These are phyloP conservation scores for Dichotomocladium elegans DNA, from an alignment of 371 early-diverging fungal genomes.

Conservation along the genomic window DNA sequence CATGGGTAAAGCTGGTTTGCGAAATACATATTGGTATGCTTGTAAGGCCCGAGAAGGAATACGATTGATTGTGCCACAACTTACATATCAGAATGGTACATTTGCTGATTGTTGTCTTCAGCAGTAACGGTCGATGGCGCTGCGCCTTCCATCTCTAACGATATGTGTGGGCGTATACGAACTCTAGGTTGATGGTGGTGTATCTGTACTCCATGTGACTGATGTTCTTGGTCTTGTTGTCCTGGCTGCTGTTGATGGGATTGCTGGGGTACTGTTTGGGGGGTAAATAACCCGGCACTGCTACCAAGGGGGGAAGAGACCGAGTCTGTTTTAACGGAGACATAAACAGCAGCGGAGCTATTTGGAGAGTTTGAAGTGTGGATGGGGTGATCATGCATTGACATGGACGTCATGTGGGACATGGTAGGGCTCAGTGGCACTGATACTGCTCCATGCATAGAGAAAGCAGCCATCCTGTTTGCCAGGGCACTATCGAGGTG, in stretches of 20 bases:
- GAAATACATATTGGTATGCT: background rate
- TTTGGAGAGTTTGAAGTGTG: background rate
- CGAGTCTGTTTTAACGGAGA: background rate
- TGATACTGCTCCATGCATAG: constrained; percentile 12
- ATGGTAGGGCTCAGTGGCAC: constrained; percentile 17
- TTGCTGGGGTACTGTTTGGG: too few species aligned
- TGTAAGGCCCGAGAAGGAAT: too few species aligned
- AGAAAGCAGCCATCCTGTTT: constrained; percentile 12
- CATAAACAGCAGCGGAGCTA: background rate
- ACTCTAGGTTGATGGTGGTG: background rate
- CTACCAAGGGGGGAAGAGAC: background rate
- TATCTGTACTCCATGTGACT: background rate
- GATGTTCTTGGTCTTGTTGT: constrained; percentile 3
- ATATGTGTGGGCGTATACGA: constrained; percentile 5
- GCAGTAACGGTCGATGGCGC: background rate
- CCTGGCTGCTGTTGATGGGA: background rate
- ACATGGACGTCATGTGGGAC: constrained; percentile 7
- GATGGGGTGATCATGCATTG: constrained; percentile 7
- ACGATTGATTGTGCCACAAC: too few species aligned
- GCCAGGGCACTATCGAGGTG: constrained; percentile 15
- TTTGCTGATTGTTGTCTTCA: background rate
- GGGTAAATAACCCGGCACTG: background rate
- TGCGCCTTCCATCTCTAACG: constrained; percentile 2
- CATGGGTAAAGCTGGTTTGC: background rate
- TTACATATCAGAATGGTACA: constrained; percentile 4